These are phyloP conservation scores for Colletotrichum liriopes DNA, from an alignment of 2,329 filamentous ascomycete species.

Conservation along the genomic window DNA sequence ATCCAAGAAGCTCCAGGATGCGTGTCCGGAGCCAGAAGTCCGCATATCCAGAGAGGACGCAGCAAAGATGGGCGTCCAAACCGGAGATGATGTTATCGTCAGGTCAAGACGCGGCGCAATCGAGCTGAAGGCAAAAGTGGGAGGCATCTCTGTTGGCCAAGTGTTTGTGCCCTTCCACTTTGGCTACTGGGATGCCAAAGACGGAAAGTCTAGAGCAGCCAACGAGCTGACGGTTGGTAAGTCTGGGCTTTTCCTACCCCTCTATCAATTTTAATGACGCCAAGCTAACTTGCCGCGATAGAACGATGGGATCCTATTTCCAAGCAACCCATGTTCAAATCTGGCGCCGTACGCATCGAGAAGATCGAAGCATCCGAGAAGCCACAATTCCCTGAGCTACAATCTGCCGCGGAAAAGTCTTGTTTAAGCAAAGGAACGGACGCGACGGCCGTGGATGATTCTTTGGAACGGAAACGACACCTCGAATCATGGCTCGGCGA, in stretches of 20 bases:
- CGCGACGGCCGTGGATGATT: conserved; percentile 41
- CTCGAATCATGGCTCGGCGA: conserved; percentile 54
- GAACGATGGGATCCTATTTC: conserved; percentile 52
- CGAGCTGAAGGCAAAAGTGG: conserved; percentile 50
- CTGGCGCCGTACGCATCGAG: conserved; percentile 52
- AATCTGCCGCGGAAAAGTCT: conserved; percentile 44
- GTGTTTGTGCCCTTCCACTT: conserved; percentile 58
- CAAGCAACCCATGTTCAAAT: conserved; percentile 56
- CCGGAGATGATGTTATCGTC: conserved; percentile 53
- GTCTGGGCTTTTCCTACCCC: background rate
- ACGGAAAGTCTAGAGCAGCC: conserved; percentile 48
- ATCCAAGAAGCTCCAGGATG: conserved; percentile 49
- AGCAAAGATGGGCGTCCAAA: conserved; percentile 44
- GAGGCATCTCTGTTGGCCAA: conserved; percentile 50
- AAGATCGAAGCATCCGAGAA: conserved; percentile 44
- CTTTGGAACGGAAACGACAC: conserved; percentile 48
- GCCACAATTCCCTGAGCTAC: conserved; percentile 45
- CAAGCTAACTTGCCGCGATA: background rate
- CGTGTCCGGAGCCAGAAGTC: conserved; percentile 50
- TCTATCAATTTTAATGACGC: too few species aligned
- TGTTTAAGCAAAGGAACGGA: conserved; percentile 29
- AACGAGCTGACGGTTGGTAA: conserved; percentile 56
- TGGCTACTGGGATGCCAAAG: conserved; percentile 54
- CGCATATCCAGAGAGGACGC: conserved; percentile 52
- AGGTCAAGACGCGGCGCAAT: conserved; percentile 50